Conservation (phyloP, 768 basidiomycete genomes). For the Naganishia vaughanmartiniae region DNA sequence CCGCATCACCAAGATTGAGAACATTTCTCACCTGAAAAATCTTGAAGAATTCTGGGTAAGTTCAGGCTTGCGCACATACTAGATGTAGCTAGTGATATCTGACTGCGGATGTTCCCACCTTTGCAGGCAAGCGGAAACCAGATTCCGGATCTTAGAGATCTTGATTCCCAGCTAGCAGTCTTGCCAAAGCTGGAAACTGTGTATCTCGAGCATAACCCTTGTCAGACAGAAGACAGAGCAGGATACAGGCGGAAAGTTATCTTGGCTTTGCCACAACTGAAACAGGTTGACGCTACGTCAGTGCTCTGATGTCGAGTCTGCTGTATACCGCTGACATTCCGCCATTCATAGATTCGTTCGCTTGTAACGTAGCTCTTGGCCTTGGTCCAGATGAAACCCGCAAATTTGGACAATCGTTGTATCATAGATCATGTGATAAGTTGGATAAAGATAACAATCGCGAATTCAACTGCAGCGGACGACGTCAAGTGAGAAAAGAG, state of each 20-base stretch:
- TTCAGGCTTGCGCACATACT: background rate
- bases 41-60: slow-evolving; percentile 95
- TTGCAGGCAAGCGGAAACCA: slow-evolving; percentile 83
- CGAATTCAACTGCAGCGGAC: background rate
- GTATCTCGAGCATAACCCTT: slow-evolving; percentile 93
- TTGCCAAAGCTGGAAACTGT: slow-evolving; percentile 72
- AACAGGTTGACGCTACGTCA: slow-evolving; percentile 94
- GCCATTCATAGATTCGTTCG: slow-evolving; percentile 6
- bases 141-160: slow-evolving; percentile 66
- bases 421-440: background rate
- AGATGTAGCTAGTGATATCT: background rate
- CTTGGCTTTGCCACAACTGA: slow-evolving; percentile 78
- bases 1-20: slow-evolving; percentile 73
- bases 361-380: background rate
- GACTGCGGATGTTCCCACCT: background rate
- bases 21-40: slow-evolving; percentile 68
- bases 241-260: slow-evolving; percentile 86
- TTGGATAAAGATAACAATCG: background rate
- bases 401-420: background rate
- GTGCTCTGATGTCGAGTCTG: slow-evolving; percentile 49
- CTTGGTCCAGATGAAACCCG: background rate
- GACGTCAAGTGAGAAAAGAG: too few species aligned
- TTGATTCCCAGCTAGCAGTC: slow-evolving; percentile 66
- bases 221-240: slow-evolving; percentile 71
- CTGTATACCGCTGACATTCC: background rate